Base-by-base conservation (phyloP, 1,139 yeast species). In the Zhuliangozyma parablackwelliae region DNA sequence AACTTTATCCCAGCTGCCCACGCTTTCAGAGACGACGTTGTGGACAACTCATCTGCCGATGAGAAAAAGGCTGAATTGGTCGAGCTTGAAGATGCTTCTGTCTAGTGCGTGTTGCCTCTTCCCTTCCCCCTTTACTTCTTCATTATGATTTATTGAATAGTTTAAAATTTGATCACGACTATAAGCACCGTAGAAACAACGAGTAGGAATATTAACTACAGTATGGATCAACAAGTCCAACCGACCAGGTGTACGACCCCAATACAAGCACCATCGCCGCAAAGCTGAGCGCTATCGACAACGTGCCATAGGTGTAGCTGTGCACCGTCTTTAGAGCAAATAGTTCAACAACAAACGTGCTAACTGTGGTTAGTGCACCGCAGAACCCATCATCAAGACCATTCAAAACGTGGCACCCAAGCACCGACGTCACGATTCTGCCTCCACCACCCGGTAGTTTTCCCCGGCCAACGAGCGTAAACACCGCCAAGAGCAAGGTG, bases 361-460 rank as follows among this genome's bases (percentile, higher is more conserved):
- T 80, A 28, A 86, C 76, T 0, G 96, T 89, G 28, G 92, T 80
- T 33, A 86, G 58, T 5, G 80, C 71, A 0, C 95, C 96, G 53
- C 94, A 82, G 44, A 80, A 82, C 0, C 96, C 96, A 45, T 76
- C 75, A 10, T 64, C 69, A 1, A 87, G 56, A 0, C 86, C 95
- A 8, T 49, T 50, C 0, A 84, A 49, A 3, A 82, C 76, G 28
- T 74, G 76, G 44, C 85, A 74, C 1, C 71, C 59, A 2, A 72
- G 48, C 0, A 49, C 31, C 27, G 56, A 51, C 1, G 57, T 42
- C 1, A 76, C 56, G 6, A 80, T 49, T 2, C 59, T 50, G 1
- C 48, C 39, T 1, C 45, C 16, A 0, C 46, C 37, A 13, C 37
- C 20, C 4, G 35, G 34, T 8, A 38, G 28, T 39, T 57, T 57